These are phyloP conservation scores for Physcomitrium patens DNA, from an alignment of 225 moss, liverwort and hornwort species.

Conservation along the genomic window DNA sequence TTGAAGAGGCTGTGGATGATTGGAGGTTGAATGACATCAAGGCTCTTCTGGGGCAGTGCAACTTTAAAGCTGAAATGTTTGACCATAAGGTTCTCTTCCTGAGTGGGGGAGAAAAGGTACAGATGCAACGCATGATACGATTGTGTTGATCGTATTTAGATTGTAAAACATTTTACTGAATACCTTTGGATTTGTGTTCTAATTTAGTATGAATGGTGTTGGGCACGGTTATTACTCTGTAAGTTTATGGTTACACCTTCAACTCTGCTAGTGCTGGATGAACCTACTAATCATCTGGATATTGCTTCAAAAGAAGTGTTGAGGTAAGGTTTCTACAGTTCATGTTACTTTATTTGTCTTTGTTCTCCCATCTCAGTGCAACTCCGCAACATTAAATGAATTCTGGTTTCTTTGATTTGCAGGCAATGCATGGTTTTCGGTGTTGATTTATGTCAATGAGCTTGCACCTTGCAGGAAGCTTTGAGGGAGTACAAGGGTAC, in stretches of 20 bases:
- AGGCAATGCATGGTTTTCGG: background rate
- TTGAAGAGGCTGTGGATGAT: constrained; percentile 88
- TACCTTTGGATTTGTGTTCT: background rate
- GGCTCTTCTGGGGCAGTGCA: constrained; percentile 69
- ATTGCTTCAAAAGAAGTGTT: constrained; percentile 94
- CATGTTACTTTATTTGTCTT: background rate
- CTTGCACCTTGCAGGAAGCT: constrained; percentile 56
- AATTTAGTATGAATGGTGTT: constrained; percentile 21
- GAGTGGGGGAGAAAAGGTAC: constrained; percentile 69
- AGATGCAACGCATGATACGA: background rate
- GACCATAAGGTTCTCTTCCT: constrained; percentile 65
- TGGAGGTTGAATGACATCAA: constrained; percentile 74
- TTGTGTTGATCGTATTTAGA: background rate
- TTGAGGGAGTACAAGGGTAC: constrained; percentile 83
- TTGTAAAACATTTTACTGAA: background rate
- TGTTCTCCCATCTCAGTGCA: background rate
- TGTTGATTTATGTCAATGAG: background rate
- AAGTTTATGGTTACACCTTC: constrained; percentile 97
- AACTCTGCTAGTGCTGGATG: constrained; percentile 78
- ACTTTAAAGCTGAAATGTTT: constrained; percentile 77
- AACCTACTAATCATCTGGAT: constrained; percentile 90
- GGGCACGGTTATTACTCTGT: constrained; percentile 83
- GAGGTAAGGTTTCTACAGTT: constrained; percentile 44
- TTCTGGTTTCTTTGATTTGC: background rate
- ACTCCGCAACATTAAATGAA: background rate